These are phyloP conservation scores for Fusarium xyrophilum DNA, from an alignment of 2,329 filamentous ascomycete genomes.

Conservation along the genomic window DNA sequence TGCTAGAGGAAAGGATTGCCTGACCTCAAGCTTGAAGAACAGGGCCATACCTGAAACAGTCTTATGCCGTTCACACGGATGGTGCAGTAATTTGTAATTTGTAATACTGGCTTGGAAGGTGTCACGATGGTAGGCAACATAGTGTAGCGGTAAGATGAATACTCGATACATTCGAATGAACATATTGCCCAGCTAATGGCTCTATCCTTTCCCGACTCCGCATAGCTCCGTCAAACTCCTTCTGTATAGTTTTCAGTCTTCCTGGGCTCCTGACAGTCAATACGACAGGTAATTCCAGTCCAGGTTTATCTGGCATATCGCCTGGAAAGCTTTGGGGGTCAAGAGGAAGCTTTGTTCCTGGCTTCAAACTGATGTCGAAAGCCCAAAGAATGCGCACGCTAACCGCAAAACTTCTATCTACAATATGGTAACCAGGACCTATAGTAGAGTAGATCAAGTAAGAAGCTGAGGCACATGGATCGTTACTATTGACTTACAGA, in stretches of 20 bases:
- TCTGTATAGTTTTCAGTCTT: neutral
- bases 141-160: neutral
- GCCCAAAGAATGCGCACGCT: neutral
- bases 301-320: neutral
- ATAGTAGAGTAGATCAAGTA: neutral
- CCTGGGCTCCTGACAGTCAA: neutral
- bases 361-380: neutral
- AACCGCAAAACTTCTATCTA: neutral
- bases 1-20: neutral
- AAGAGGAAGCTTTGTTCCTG: neutral
- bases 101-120: too few species aligned
- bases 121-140: too few species aligned
- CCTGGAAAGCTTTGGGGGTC: neutral
- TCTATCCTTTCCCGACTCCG: neutral
- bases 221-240: neutral
- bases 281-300: neutral
- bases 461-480: rapidly evolving
- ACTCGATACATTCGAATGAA: neutral
- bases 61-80: neutral
- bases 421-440: neutral
- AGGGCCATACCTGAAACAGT: neutral
- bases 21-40: neutral
- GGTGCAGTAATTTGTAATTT: neutral
- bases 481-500: neutral
- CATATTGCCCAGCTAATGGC: neutral